phyloP scores from a whole-genome alignment of 495 filamentous ascomycete species.

The Penicillium soppii region DNA sequence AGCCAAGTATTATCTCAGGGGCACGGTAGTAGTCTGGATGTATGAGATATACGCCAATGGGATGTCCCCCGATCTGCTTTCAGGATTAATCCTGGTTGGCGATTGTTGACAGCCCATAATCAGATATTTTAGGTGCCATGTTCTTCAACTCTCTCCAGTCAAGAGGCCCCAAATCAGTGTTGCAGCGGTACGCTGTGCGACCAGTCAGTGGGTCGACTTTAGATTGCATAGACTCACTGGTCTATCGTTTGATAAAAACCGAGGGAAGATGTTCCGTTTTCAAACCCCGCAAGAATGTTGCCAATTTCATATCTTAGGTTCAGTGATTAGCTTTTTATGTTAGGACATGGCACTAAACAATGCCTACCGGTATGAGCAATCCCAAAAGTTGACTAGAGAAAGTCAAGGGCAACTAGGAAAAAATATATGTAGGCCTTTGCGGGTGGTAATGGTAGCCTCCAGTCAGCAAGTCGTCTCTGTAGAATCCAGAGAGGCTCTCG shows the following conservation, averaged over 20 bases:
- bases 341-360: too few relatives aligned
- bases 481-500: constrained; percentile 29
- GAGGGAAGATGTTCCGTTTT: constrained; percentile 12
- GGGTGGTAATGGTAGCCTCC: constrained; percentile 17
- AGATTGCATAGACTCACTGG: constrained; percentile 9
- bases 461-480: constrained; percentile 21
- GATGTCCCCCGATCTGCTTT: not conserved
- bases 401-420: constrained; percentile 37
- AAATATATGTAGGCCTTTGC: constrained; percentile 29
- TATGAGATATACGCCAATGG: constrained; percentile 21
- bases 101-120: constrained; percentile 71
- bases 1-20: constrained; percentile 35
- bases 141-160: constrained; percentile 11
- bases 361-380: too few relatives aligned
- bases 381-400: constrained; percentile 37
- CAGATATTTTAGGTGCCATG: constrained; percentile 63
- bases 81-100: not conserved
- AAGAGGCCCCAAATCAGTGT: constrained; percentile 32
- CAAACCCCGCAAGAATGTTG: constrained; percentile 12
- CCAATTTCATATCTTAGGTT: too few relatives aligned
- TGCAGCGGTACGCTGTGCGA: constrained; percentile 27
- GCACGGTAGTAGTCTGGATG: constrained; percentile 34
- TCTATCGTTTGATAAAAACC: constrained; percentile 1
- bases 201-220: constrained; percentile 6
- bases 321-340: too few relatives aligned